Evolutionary conservation across 768 basidiomycete genomes (phyloP).

Genomic region (Auriscalpium microsporum): DNA sequence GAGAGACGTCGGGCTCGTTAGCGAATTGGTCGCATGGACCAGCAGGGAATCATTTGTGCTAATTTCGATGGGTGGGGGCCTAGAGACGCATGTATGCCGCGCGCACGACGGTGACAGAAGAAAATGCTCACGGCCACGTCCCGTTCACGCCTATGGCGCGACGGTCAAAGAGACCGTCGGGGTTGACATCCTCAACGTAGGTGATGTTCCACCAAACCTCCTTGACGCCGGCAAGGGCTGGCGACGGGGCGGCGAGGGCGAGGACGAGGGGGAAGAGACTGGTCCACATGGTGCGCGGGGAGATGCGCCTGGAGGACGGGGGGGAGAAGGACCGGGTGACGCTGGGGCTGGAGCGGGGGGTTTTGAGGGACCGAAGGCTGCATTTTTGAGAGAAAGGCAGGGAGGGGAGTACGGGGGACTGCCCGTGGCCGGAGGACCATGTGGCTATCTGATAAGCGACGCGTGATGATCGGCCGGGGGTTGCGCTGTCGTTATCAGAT

Average conservation of each 20-base stretch:
- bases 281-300: slow-evolving; percentile 8
- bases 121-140: slow-evolving; percentile 77
- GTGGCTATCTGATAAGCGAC: slow-evolving; percentile 1
- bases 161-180: slow-evolving; percentile 73
- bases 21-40: slow-evolving; percentile 68
- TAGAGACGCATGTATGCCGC: slow-evolving; percentile 19
- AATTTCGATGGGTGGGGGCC: slow-evolving; percentile 76
- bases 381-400: neutral
- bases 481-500: neutral
- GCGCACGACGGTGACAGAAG: neutral
- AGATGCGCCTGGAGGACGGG: neutral
- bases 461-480: neutral
- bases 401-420: neutral
- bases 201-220: slow-evolving; percentile 91
- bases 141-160: slow-evolving; percentile 83
- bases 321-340: neutral
- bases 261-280: slow-evolving; percentile 10
- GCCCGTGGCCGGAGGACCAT: neutral
- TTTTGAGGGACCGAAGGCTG: neutral
- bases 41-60: slow-evolving; percentile 62
- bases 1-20: slow-evolving; percentile 59
- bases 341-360: neutral
- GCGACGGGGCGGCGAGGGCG: slow-evolving; percentile 26
- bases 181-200: slow-evolving; percentile 70
- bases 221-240: slow-evolving; percentile 53